These are phyloP conservation scores for Phialophora tarda DNA, from an alignment of 2,329 filamentous ascomycete species.

Conservation along the genomic window DNA sequence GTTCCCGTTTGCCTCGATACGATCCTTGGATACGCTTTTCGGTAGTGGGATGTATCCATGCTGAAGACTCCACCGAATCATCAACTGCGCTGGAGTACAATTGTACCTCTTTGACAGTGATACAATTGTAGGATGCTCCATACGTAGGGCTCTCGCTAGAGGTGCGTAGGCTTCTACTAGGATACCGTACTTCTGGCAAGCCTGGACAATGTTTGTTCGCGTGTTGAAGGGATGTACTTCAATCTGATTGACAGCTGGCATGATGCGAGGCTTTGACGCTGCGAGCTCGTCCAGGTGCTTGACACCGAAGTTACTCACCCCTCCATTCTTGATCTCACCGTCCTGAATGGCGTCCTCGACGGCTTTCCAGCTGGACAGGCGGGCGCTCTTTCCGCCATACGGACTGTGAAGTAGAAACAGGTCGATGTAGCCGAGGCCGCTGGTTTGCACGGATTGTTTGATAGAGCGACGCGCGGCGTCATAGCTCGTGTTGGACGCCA, in stretches of 20 bases:
- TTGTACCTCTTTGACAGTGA: conserved; percentile 69
- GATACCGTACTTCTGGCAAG: conserved; percentile 70
- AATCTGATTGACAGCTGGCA: conserved; percentile 77
- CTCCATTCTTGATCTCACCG: conserved; percentile 72
- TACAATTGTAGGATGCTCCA: conserved; percentile 69
- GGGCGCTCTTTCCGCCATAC: conserved; percentile 71
- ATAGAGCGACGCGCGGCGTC: conserved; percentile 71
- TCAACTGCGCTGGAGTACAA: conserved; percentile 73
- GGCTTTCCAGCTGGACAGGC: conserved; percentile 75
- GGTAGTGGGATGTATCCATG: conserved; percentile 74
- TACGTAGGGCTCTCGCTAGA: conserved; percentile 71
- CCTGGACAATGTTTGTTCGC: conserved; percentile 67
- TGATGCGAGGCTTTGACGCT: conserved; percentile 63
- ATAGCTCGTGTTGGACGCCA: conserved; percentile 71
- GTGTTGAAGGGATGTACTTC: conserved; percentile 77
- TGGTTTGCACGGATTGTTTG: conserved; percentile 66
- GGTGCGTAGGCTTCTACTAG: conserved; percentile 81
- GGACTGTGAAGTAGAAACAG: conserved; percentile 80
- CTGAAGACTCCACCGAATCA: conserved; percentile 80
- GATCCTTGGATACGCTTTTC: conserved; percentile 69
- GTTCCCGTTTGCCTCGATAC: conserved; percentile 69
- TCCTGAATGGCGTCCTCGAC: conserved; percentile 75
- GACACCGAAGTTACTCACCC: conserved; percentile 79
- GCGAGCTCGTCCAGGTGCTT: conserved; percentile 76
- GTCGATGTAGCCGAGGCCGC: conserved; percentile 75